Evolutionary conservation across 2,329 filamentous ascomycete genomes (phyloP).

Genomic region (Rhexocercosporidium sp.): DNA sequence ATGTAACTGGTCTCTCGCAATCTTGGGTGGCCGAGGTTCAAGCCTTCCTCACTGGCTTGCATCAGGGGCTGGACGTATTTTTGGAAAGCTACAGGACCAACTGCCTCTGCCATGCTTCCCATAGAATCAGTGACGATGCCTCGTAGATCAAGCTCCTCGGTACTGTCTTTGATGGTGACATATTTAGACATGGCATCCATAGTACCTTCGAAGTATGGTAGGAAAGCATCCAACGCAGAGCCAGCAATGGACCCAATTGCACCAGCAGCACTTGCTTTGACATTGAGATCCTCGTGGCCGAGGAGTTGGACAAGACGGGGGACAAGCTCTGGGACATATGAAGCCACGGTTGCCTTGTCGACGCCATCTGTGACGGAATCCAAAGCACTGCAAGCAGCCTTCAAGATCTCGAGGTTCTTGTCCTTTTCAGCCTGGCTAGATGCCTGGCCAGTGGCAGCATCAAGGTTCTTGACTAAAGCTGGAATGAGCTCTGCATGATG

Average conservation of each 20-base stretch:
- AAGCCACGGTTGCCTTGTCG: conserved; percentile 78
- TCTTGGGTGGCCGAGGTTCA: conserved; percentile 85
- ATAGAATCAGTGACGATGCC: conserved; percentile 91
- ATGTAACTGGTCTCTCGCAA: conserved; percentile 97
- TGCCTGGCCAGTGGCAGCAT: conserved; percentile 73
- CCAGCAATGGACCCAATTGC: conserved; percentile 90
- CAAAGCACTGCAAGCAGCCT: conserved; percentile 86
- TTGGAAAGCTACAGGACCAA: conserved; percentile 85
- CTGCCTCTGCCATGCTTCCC: conserved; percentile 88
- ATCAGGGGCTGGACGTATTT: conserved; percentile 90
- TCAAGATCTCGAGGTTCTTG: conserved; percentile 83
- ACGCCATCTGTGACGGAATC: conserved; percentile 90
- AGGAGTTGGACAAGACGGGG: conserved; percentile 85
- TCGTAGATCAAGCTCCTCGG: conserved; percentile 88
- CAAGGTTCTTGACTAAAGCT: conserved; percentile 85
- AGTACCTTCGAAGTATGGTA: conserved; percentile 88
- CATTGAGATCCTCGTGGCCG: conserved; percentile 81
- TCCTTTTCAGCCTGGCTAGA: conserved; percentile 68
- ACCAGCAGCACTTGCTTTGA: conserved; percentile 87
- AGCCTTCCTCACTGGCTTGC: conserved; percentile 88
- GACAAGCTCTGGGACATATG: conserved; percentile 83
- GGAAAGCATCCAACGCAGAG: conserved; percentile 80
- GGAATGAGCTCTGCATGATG: conserved; percentile 87
- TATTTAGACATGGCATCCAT: conserved; percentile 90
- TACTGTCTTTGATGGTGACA: conserved; percentile 83